A percentile compares a stretch with the other conserved stretches of the same genome.
Conservation (phyloP, 768 basidiomycete species). For the Lactifluus rugatus region DNA sequence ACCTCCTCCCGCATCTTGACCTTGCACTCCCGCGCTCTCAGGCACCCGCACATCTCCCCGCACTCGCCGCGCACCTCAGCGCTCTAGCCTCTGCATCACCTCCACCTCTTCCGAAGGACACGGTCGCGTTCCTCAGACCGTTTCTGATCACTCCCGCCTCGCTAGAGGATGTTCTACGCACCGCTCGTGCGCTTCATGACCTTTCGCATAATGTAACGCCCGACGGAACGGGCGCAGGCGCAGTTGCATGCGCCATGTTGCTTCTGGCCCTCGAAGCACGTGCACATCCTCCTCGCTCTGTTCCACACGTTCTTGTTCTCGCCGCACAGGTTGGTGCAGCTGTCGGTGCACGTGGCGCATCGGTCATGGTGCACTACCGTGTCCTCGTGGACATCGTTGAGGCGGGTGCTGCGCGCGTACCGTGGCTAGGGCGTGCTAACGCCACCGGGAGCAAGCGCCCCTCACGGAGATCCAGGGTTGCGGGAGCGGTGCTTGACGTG, state of each 20-base stretch:
- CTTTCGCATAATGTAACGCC: slow-evolving; percentile 29
- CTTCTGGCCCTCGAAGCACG: slow-evolving; percentile 67
- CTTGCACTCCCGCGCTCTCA: slow-evolving; percentile 11
- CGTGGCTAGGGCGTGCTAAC: slow-evolving; percentile 55
- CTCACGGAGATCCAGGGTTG: slow-evolving; percentile 54
- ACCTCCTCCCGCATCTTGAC: slow-evolving; percentile 18
- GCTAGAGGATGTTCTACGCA: slow-evolving; percentile 31
- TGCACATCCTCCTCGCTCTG: slow-evolving; percentile 26
- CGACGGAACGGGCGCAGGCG: slow-evolving; percentile 13
- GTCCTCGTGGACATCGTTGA: slow-evolving; percentile 50
- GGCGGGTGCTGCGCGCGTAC: slow-evolving; percentile 51
- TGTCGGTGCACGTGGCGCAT: slow-evolving; percentile 46
- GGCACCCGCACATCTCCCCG: slow-evolving; percentile 19
- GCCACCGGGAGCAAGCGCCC: slow-evolving; percentile 29
- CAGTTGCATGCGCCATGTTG: slow-evolving; percentile 52
- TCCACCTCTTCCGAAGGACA: slow-evolving; percentile 21
- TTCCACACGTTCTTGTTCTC: slow-evolving; percentile 14
- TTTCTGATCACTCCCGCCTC: slow-evolving; percentile 9
- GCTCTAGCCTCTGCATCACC: slow-evolving; percentile 33
- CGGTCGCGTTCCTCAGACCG: neutral
- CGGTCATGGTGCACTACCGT: slow-evolving; percentile 64
- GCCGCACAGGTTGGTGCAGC: slow-evolving; percentile 35
- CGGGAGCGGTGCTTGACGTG: slow-evolving; percentile 59
- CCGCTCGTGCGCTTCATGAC: slow-evolving; percentile 38
- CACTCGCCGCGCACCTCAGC: slow-evolving; percentile 27